Base-by-base conservation (phyloP, 192 early-diverging fungal species). In the Coemansia sp. region DNA sequence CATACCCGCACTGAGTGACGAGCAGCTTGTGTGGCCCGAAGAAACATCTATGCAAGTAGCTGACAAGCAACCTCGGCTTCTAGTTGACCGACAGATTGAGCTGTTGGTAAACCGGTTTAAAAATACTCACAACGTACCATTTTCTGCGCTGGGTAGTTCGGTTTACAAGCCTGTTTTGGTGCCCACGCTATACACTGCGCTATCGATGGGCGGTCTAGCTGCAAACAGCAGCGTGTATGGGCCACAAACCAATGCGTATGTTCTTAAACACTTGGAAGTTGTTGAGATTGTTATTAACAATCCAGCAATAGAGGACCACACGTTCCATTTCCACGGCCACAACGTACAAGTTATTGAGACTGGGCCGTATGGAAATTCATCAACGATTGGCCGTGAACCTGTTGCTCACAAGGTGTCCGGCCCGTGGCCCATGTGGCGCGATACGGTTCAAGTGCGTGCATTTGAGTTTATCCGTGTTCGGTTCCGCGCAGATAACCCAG, bases 221-320 rank as follows among this genome's bases (percentile, higher is more conserved):
- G 5, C 5, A 6, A 32, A 32, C 32, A 32, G 32, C 5, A 32
- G 32, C 5, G 5, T 32, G 1, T 32, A 32, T 7, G 32, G 32
- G 5, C 6, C 32, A 7, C 32, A 32, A 7, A 32, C 32, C 14
- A 69, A 86, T 11, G 75, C 88, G 15, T 59, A 82, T 50, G 83
- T 91, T 15, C 29, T 90, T 10, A 76, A 84, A n/a, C 82, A 91
- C 57, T 37, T 85, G 60, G 65, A 89, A 9, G 72, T 72, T 23
- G 52, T 90, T 19, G 86, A 93, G 70, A 67, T 93, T 48, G 65
- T 83, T 21, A 67, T 93, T 35, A 84, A 84, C 65, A 95, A 93
- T 75, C 54, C 81, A 32, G 25, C 6, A 32, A 1, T 7, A 7
- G 32, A 0, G 32, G 32, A 32, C 6, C 32, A 32, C 1, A 32